A percentile compares a stretch with the other conserved stretches of the same genome.
phyloP scores from a whole-genome alignment of 306 rosid species.

The Quillaja saponaria region DNA sequence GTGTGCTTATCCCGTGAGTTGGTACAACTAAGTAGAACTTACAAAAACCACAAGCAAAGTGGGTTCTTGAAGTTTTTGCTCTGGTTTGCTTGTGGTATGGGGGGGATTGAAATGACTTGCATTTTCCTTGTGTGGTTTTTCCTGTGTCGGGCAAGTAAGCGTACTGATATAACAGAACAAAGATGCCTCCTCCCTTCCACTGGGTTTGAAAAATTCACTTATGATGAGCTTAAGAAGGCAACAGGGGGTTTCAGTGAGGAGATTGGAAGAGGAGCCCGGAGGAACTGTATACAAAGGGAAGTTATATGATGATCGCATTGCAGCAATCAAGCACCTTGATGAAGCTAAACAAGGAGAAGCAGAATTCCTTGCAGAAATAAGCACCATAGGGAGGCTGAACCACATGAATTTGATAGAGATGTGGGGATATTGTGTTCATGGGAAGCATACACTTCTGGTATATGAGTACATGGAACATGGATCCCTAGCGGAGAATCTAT shows the following conservation, averaged over 20 bases:
- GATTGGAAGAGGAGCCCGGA: slow-evolving; percentile 61
- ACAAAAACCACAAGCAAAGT: slow-evolving; percentile 17
- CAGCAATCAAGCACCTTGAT: slow-evolving; percentile 41
- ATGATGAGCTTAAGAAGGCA: slow-evolving; percentile 47
- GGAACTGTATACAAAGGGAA: slow-evolving; percentile 60
- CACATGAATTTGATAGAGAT: slow-evolving; percentile 45
- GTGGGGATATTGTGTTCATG: slow-evolving; percentile 46
- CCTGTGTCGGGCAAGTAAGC: slow-evolving; percentile 34
- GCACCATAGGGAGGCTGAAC: slow-evolving; percentile 35
- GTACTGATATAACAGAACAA: slow-evolving; percentile 6
- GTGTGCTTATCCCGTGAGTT: slow-evolving; percentile 17
- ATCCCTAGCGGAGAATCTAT: slow-evolving; percentile 27
- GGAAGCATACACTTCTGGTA: slow-evolving; percentile 41
- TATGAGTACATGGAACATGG: slow-evolving; percentile 42
- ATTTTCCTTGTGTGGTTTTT: slow-evolving; percentile 45
- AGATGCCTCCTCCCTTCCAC: slow-evolving; percentile 39
- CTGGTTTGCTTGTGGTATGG: slow-evolving; percentile 43
- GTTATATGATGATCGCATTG: slow-evolving; percentile 46
- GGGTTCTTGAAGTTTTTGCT: slow-evolving; percentile 40
- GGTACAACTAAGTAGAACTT: slow-evolving; percentile 21
- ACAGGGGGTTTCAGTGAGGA: slow-evolving; percentile 50
- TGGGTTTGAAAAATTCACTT: slow-evolving; percentile 48
- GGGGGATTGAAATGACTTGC: slow-evolving; percentile 18
- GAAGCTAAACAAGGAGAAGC: slow-evolving; percentile 36
- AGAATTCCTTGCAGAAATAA: slow-evolving; percentile 40